Conservation (phyloP, 306 rosid genomes). For the Hylodesmum podocarpum region DNA sequence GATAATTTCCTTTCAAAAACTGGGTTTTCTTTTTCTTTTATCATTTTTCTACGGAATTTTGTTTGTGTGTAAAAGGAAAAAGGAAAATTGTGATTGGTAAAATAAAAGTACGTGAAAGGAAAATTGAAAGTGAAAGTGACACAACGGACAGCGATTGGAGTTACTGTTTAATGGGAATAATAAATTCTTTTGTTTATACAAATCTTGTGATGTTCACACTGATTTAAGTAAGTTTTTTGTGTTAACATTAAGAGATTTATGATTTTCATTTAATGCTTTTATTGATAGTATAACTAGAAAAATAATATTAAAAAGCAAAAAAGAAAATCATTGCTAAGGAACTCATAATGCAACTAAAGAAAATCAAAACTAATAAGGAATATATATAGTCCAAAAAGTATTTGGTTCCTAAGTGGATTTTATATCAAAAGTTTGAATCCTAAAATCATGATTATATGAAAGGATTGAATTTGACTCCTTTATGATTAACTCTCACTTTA, state of each 20-base stretch:
- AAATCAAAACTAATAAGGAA: not conserved
- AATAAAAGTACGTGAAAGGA: conserved; percentile 6
- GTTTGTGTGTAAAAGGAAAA: not conserved
- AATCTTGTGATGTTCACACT: not conserved
- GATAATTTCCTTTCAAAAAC: conserved; percentile 25
- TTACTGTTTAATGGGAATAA: not conserved
- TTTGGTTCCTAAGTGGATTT: not conserved
- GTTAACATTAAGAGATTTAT: not conserved
- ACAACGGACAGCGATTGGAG: conserved; percentile 18
- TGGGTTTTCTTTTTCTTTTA: not conserved
- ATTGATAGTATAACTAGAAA: not conserved
- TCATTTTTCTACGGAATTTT: not conserved
- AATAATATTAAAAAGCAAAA: not conserved
- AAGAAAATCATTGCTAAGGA: not conserved
- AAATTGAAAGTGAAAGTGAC: conserved; percentile 30
- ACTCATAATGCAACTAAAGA: too few species aligned
- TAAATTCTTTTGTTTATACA: too few species aligned
- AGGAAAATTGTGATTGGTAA: not conserved
- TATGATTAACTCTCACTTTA: too few species aligned
- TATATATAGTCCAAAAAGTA: not conserved
- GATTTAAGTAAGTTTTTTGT: not conserved
- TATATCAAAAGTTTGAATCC: not conserved
- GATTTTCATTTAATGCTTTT: not conserved
- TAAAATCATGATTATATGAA: too few species aligned
- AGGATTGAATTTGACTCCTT: too few species aligned